phyloP scores from a whole-genome alignment of 768 basidiomycete genomes.

The Krasilnikovozyma curviuscula region DNA sequence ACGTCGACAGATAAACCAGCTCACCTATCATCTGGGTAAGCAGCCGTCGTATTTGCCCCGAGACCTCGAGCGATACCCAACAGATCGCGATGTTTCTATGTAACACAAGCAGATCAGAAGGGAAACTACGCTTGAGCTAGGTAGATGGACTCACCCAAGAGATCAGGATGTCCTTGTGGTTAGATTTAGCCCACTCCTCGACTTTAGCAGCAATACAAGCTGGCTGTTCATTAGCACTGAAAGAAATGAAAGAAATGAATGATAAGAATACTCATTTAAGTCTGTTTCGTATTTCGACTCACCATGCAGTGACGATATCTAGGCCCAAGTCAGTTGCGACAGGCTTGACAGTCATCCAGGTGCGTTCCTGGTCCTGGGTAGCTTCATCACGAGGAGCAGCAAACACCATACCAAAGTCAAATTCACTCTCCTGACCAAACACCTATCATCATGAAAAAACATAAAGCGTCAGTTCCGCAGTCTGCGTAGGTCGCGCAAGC shows the following conservation, averaged over 20 bases:
- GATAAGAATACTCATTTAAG: background rate
- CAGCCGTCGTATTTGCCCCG: slow-evolving; percentile 12
- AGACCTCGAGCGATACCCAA: slow-evolving; percentile 14
- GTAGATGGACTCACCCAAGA: slow-evolving; percentile 10
- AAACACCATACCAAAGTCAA: slow-evolving; percentile 15
- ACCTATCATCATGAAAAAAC: slow-evolving; percentile 1
- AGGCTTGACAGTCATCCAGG: slow-evolving; percentile 16
- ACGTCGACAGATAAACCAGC: background rate
- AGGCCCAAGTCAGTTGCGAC: slow-evolving; percentile 13
- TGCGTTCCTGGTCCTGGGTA: slow-evolving; percentile 13
- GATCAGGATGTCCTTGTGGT: slow-evolving; percentile 13
- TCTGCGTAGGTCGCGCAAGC: too few relatives aligned
- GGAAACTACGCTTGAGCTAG: background rate
- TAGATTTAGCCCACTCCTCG: slow-evolving; percentile 6
- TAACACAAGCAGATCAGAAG: background rate
- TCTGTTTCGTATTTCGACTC: background rate
- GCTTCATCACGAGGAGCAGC: slow-evolving; percentile 13
- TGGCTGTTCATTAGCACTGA: slow-evolving; percentile 12
- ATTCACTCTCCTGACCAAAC: slow-evolving; percentile 15
- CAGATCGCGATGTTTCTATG: slow-evolving; percentile 15
- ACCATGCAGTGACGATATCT: slow-evolving; percentile 13
- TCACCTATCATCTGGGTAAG: slow-evolving; percentile 15
- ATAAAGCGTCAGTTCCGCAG: too few relatives aligned
- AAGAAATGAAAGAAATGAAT: background rate
- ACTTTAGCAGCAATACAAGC: slow-evolving; percentile 9